Evolutionary conservation across 2,329 filamentous ascomycete genomes (phyloP), one percentile per base, ranked within the genome.

Genomic region (Elsinoe arachidis): DNA sequence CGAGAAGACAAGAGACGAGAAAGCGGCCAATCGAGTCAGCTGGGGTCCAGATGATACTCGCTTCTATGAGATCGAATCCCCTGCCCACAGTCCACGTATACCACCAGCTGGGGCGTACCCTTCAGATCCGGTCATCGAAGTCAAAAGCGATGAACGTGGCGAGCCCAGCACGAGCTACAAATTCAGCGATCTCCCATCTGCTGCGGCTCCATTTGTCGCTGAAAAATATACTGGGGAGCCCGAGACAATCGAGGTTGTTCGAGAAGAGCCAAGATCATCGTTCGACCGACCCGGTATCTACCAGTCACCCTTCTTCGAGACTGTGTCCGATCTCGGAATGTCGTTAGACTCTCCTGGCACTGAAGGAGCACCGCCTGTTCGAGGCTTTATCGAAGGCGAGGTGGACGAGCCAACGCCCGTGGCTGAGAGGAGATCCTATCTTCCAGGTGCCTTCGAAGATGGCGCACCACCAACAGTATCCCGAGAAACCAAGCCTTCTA

Each of bases 401-500:
- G 63, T 72, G 1, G 73, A 75, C 15, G 83, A 84, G 2, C 79
- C 82, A 2, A 84, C 85, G 63, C 80, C 80, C 7, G 61, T 71
- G 10, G 76, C 73, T 60, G 74, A 76, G n/a, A 72, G 73, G 53
- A 63, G 66, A 17, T 66, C 76, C 43, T 77, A 80, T 58, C 80
- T 86, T 69, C 84, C 85, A 21, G 86, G 85, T 17, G 73, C 78
- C 9, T 90, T 87, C 60, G 67, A 67, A 19, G 46, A 62, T n/a
- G 53, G 51, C 2, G 49, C 34, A 15, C 34, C 54, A 11, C 54
- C 54, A 19, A 17, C 43, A 23, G 55, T 62, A 12, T 66, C 63
- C 30, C 38, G 43, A 33, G 46, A 52, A 10, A 44, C 49, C 9
- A 54, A 55, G 44, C 38, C 53, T 4, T 14, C 37, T 12, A 12